phyloP scores from a whole-genome alignment of 257 asterid genomes.

The Solanum rostratum region DNA sequence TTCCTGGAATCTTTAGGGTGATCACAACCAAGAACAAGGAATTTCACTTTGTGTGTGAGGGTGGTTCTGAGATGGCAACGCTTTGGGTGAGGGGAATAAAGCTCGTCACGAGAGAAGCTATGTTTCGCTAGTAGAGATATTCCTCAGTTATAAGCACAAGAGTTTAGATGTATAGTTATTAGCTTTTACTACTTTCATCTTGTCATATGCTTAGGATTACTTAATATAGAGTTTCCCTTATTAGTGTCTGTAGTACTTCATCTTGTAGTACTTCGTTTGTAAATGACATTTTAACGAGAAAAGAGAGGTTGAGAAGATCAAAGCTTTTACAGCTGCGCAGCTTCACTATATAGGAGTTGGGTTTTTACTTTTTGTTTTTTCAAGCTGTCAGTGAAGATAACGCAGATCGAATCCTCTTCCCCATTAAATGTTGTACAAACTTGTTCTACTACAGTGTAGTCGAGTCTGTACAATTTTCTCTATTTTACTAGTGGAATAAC shows the following conservation, averaged over 20 bases:
- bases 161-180: constrained; percentile 6
- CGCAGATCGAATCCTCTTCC: neutral
- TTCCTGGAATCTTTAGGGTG: constrained; percentile 58
- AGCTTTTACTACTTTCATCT: neutral
- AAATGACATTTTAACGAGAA: neutral
- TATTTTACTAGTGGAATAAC: neutral
- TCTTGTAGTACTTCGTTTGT: constrained; percentile 2
- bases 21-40: constrained; percentile 49
- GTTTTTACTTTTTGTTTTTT: neutral
- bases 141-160: neutral
- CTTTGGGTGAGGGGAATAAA: constrained; percentile 42
- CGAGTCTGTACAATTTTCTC: neutral
- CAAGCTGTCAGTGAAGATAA: neutral
- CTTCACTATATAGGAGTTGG: neutral
- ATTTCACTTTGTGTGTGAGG: constrained; percentile 64
- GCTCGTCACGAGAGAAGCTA: constrained; percentile 22
- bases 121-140: neutral
- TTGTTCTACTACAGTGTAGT: neutral
- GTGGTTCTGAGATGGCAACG: constrained; percentile 48
- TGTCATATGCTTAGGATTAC: constrained; percentile 5
- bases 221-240: neutral
- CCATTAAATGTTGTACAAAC: neutral
- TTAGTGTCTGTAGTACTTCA: constrained; percentile 6
- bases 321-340: neutral
- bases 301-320: neutral